Percentiles rank a stretch among this genome's conserved stretches.
phyloP scores from a whole-genome alignment of 2,329 filamentous ascomycete species.

The Aspergillus brasiliensis region DNA sequence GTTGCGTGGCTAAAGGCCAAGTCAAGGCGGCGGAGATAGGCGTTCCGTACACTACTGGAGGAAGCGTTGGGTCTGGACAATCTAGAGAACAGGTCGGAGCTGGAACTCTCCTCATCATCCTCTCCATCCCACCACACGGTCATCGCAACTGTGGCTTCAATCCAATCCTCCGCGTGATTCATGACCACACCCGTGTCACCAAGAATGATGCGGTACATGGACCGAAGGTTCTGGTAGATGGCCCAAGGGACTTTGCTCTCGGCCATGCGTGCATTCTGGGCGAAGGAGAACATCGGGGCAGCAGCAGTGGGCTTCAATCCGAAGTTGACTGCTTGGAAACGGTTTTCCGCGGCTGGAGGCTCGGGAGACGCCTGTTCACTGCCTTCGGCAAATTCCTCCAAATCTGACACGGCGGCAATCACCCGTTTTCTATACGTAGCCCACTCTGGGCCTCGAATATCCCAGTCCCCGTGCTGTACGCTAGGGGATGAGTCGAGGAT shows the following conservation, averaged over 20 bases:
- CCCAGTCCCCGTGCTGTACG: constrained; percentile 68
- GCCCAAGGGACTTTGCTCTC: constrained; percentile 87
- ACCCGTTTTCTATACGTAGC: constrained; percentile 77
- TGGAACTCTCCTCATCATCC: constrained; percentile 53
- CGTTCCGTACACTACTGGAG: constrained; percentile 49
- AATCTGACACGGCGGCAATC: constrained; percentile 66
- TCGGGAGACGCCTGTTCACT: constrained; percentile 53
- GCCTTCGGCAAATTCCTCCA: constrained; percentile 79
- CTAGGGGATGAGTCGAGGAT: constrained; percentile 75
- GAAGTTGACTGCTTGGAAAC: constrained; percentile 53
- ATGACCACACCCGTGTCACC: constrained; percentile 76
- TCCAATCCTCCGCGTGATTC: constrained; percentile 81
- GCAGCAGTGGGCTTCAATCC: constrained; percentile 43
- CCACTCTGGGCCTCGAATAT: constrained; percentile 81
- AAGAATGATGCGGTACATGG: constrained; percentile 77
- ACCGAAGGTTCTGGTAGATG: constrained; percentile 81
- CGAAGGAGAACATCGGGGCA: constrained; percentile 61
- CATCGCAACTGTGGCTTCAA: constrained; percentile 80
- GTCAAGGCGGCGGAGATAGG: constrained; percentile 73
- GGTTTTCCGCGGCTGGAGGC: constrained; percentile 42
- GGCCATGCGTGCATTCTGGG: constrained; percentile 69
- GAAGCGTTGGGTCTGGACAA: background rate
- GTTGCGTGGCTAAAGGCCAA: constrained; percentile 68
- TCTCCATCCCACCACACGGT: constrained; percentile 91
- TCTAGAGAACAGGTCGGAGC: constrained; percentile 20